Conservation (phyloP, 177 flowering plant genomes). For the Vitis hybrid region DNA sequence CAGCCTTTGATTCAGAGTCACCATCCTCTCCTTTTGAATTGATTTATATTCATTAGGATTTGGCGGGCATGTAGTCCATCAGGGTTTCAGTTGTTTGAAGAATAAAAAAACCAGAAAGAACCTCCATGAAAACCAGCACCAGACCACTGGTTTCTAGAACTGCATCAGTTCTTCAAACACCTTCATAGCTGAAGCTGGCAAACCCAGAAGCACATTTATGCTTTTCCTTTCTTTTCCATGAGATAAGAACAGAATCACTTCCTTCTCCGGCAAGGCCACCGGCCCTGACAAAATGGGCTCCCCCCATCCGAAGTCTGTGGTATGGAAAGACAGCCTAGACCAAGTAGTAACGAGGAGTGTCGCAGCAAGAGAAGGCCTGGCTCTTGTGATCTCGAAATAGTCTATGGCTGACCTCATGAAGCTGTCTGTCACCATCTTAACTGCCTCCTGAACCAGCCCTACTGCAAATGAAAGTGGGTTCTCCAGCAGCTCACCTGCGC, state of each 20-base stretch:
- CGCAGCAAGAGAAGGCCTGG: constrained; percentile 57
- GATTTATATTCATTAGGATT: no score
- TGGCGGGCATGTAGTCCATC: no score
- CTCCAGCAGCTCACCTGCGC: constrained; percentile 48
- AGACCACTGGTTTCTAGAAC: constrained; percentile 3
- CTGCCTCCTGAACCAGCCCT: constrained; percentile 51
- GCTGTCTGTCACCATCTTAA: constrained; percentile 47
- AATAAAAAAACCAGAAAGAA: not conserved
- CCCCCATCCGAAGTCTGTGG: constrained; percentile 76
- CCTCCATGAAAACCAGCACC: not conserved
- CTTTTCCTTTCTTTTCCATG: constrained; percentile 55
- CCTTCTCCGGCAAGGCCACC: constrained; percentile 67
- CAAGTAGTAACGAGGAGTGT: constrained; percentile 67
- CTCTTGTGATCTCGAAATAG: constrained; percentile 61
- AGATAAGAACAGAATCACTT: constrained; percentile 56
- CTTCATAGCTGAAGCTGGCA: constrained; percentile 67
- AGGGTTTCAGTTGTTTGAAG: no score
- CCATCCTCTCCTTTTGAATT: no score
- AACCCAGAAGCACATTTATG: constrained; percentile 63
- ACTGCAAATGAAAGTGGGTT: constrained; percentile 51
- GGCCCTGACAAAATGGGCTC: constrained; percentile 63
- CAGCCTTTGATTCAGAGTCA: no score
- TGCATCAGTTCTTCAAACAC: constrained; percentile 51
- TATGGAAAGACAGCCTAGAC: constrained; percentile 61
- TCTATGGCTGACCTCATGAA: constrained; percentile 76